Conservation (phyloP, 2,329 filamentous ascomycete species). For the Claviceps purpurea region DNA sequence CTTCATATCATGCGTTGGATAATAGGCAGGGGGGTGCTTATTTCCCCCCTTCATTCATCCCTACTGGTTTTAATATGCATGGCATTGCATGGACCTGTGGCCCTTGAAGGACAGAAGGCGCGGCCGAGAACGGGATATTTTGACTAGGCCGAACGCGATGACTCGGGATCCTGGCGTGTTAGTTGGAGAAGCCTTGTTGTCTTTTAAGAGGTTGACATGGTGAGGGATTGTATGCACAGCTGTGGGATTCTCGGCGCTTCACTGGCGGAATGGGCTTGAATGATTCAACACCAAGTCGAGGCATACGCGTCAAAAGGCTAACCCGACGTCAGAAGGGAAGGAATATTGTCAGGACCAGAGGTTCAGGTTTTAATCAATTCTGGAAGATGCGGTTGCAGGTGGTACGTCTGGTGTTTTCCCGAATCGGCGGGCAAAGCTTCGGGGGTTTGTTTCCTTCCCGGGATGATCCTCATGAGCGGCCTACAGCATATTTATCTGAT, state of each 20-base stretch:
- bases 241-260: background rate
- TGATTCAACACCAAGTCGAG: background rate
- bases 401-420: background rate
- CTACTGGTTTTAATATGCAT: too few relatives aligned
- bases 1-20: too few relatives aligned
- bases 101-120: background rate
- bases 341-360: background rate
- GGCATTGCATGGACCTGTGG: too few relatives aligned
- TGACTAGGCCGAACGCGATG: background rate
- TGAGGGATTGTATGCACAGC: background rate
- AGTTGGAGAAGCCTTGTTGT: background rate
- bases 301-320: background rate
- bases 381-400: background rate
- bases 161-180: background rate
- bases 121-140: background rate
- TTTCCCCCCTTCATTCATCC: too few relatives aligned
- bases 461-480: background rate
- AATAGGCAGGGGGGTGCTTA: too few relatives aligned
- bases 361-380: background rate
- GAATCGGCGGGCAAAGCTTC: background rate
- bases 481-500: background rate
- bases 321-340: background rate
- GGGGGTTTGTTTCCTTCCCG: background rate
- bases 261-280: background rate
- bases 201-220: background rate